phyloP scores from a whole-genome alignment of 2,329 filamentous ascomycete species.

The Diplodia intermedia region DNA sequence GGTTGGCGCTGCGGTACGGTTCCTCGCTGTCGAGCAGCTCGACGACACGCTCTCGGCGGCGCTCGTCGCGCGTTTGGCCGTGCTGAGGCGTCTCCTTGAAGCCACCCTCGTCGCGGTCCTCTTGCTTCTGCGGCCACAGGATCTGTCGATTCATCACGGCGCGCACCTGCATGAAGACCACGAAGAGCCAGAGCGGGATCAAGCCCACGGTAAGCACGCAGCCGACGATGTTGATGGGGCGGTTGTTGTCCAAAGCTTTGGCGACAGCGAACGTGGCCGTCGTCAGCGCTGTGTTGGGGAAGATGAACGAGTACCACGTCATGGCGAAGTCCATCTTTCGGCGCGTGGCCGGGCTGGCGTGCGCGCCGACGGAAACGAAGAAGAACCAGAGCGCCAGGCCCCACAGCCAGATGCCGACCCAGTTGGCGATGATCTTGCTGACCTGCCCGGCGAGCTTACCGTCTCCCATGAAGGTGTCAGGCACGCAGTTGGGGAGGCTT shows the following conservation, averaged over 20 bases:
- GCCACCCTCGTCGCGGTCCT: constrained; percentile 68
- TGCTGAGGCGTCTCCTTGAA: constrained; percentile 48
- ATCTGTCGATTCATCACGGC: constrained; percentile 71
- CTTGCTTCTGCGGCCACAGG: constrained; percentile 77
- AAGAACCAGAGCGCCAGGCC: constrained; percentile 86
- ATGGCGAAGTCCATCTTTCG: constrained; percentile 76
- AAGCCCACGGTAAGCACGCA: constrained; percentile 71
- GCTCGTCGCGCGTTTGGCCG: constrained; percentile 21
- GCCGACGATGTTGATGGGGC: constrained; percentile 69
- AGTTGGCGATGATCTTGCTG: constrained; percentile 63
- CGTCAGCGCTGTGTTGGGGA: constrained; percentile 77
- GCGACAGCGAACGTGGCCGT: constrained; percentile 77
- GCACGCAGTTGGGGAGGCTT: constrained; percentile 57
- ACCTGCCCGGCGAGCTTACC: constrained; percentile 62
- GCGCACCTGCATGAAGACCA: constrained; percentile 73
- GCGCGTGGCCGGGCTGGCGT: constrained; percentile 70
- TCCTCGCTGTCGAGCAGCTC: constrained; percentile 16
- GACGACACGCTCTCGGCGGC: constrained; percentile 13
- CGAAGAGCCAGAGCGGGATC: constrained; percentile 70
- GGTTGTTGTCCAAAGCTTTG: constrained; percentile 49
- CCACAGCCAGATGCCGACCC: constrained; percentile 80
- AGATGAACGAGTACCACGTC: constrained; percentile 86
- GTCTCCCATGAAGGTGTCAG: constrained; percentile 63
- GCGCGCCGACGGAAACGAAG: constrained; percentile 76
- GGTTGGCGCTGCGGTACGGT: background rate